Base-by-base conservation (phyloP, 352 stramenopile genomes). In the Blastocystis sp. region DNA sequence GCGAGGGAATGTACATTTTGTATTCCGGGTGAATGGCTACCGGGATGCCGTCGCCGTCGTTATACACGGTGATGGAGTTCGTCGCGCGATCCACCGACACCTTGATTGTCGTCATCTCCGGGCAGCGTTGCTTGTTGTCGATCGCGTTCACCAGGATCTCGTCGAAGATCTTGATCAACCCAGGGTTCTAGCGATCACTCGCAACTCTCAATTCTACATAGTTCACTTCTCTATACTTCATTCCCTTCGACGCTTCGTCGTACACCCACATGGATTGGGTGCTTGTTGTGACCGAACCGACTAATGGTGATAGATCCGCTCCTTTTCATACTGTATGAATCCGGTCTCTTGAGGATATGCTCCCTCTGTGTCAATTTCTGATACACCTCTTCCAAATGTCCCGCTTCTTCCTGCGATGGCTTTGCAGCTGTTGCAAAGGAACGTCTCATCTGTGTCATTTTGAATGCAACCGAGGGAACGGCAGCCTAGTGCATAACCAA, bases 71-170 rank as follows among this genome's bases (percentile, higher is more conserved):
- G 91, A 99, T 98, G 61, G 93, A 93, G 65, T 95, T 96, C 37
- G 94, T 94, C 62, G 95, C 95, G 0, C 93, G 93, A 88, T 98
- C 93, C 50, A 98, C 98, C 3, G 92, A 94, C 13, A 99, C 96
- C 61, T 98, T 98, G 4, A 98, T 91, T 33, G 93, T 95, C 90
- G 96, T 94, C 95, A 98, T 98, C 26, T 93, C 93, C 63, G 95
- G 94, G 94, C 99, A 97, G 33, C 98, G 95, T 92, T 99, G 98
- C 93, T 99, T 99, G 94, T 99, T 99, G 91, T 99, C 98, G 35
- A 96, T 97, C 0, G 98, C 98, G 92, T 99, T 99, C 63, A 99
- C 97, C 24, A 99, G 96, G 79, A 99, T 99, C 91, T 99, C 97
- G 91, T 99, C 97, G 91, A 99, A 99, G 90, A 99, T 98, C 93